phyloP scores from a whole-genome alignment of 192 early-diverging fungal species.

The Podila clonocystis region DNA sequence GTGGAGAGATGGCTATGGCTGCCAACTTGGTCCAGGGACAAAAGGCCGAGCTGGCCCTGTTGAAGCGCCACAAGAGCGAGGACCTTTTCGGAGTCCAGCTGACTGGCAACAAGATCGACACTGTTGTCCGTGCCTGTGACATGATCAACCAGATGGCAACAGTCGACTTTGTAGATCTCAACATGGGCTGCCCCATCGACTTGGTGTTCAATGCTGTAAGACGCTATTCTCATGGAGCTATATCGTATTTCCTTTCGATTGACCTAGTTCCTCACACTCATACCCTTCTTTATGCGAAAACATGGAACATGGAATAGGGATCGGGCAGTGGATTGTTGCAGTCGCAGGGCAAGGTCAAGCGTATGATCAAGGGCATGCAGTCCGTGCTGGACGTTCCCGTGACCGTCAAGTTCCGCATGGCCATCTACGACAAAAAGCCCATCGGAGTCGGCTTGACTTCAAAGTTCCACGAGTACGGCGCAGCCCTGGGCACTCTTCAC shows the following conservation, averaged over 20 bases:
- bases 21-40: constrained; percentile 74
- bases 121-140: constrained; percentile 73
- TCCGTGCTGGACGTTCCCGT: constrained; percentile 80
- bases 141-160: constrained; percentile 69
- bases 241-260: too few species aligned
- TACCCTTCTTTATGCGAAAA: neutral
- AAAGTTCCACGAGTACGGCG: constrained; percentile 67
- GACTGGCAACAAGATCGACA: constrained; percentile 68
- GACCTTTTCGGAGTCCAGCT: constrained; percentile 95
- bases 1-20: constrained; percentile 94
- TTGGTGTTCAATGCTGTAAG: constrained; percentile 72
- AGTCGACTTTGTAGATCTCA: constrained; percentile 96
- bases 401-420: constrained; percentile 93
- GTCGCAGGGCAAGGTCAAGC: constrained; percentile 69
- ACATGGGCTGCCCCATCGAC: constrained; percentile 97
- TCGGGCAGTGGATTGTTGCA: constrained; percentile 86
- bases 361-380: constrained; percentile 81
- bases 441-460: constrained; percentile 82
- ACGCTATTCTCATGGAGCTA: neutral
- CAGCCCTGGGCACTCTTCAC: constrained; percentile 68
- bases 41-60: constrained; percentile 82
- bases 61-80: constrained; percentile 86
- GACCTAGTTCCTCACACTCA: neutral
- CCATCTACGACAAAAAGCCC: constrained; percentile 65
- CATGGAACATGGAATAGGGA: constrained; percentile 57